These are phyloP conservation scores for Yamadazyma olivae DNA, from an alignment of 805 yeast genomes.

Conservation along the genomic window DNA sequence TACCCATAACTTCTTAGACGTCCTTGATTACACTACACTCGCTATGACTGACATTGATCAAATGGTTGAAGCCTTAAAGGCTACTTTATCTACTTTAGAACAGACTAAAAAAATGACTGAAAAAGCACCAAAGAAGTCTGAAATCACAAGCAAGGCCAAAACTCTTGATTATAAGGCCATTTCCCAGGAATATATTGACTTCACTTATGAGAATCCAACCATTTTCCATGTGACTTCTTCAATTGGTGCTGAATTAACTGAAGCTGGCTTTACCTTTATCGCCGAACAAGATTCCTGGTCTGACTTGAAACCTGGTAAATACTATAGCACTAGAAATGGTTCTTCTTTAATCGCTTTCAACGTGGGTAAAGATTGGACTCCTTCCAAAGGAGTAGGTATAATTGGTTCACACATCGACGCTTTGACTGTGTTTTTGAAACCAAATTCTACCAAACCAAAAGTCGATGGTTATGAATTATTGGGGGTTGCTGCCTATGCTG, in stretches of 20 bases:
- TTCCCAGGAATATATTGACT: constrained; percentile 20
- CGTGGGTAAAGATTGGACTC: constrained; percentile 37
- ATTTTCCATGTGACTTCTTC: constrained; percentile 33
- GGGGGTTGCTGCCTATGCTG: constrained; percentile 42
- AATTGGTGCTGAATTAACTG: constrained; percentile 19
- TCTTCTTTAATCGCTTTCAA: constrained; percentile 34
- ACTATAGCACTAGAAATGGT: constrained; percentile 26
- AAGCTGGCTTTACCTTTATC: constrained; percentile 26
- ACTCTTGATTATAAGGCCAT: constrained; percentile 5
- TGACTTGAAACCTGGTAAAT: constrained; percentile 16
- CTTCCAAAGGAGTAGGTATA: constrained; percentile 12
- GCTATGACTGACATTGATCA: constrained; percentile 12
- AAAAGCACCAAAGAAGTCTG: background rate
- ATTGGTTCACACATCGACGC: constrained; percentile 36
- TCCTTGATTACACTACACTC: no score
- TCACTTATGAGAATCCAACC: constrained; percentile 39
- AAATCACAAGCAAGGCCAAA: background rate
- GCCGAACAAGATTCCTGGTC: constrained; percentile 20
- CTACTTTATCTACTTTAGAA: constrained; percentile 8
- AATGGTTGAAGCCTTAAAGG: constrained; percentile 13
- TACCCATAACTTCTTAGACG: no score
- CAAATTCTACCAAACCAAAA: constrained; percentile 16
- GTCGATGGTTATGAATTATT: constrained; percentile 33
- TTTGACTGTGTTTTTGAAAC: constrained; percentile 22
- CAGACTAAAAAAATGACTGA: background rate